Evolutionary conservation across 148 eudicot genomes (phyloP).

Genomic region (Fallopia convolvulus): DNA sequence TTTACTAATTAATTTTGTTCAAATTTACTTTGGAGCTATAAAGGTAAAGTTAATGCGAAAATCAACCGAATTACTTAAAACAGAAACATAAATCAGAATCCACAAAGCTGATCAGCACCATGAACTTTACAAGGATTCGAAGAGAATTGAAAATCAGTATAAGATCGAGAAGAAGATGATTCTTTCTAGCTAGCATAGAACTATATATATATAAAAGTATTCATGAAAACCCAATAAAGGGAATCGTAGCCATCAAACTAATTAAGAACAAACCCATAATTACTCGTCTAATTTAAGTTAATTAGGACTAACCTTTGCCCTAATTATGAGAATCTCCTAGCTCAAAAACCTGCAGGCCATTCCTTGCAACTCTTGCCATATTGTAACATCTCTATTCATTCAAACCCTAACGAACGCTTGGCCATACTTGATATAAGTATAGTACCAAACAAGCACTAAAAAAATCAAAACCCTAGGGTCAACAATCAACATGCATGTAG

Average conservation of each 20-base stretch:
- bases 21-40: background rate
- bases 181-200: background rate
- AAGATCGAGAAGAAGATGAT: background rate
- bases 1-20: background rate
- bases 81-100: background rate
- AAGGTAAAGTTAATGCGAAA: background rate
- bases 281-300: background rate
- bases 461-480: background rate
- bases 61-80: background rate
- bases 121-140: background rate
- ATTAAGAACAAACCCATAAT: background rate
- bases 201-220: conserved; percentile 1
- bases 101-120: background rate
- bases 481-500: too few relatives aligned
- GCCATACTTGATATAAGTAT: conserved; percentile 12
- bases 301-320: conserved; percentile 12
- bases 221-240: background rate
- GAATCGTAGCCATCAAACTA: background rate
- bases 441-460: conserved; percentile 5
- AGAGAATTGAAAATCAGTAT: background rate
- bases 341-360: background rate
- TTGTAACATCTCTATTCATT: background rate
- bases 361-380: background rate
- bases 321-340: conserved; percentile 1
- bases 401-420: background rate